Conservation (phyloP, 345 rosid genomes). For the Xanthoceras sorbifolium region DNA sequence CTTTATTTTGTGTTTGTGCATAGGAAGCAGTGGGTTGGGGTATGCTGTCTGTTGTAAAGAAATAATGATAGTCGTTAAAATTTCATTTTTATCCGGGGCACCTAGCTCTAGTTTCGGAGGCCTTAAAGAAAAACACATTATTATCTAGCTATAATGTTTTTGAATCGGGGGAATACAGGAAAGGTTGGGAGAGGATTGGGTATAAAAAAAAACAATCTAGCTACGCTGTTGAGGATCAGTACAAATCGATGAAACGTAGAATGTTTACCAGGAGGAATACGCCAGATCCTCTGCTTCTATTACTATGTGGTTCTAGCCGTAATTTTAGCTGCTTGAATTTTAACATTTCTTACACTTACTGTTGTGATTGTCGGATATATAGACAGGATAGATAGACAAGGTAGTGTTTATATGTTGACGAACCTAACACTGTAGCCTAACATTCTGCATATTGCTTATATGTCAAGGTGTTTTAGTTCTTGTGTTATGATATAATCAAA, state of each 20-base stretch:
- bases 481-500: background rate
- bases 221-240: background rate
- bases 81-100: background rate
- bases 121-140: background rate
- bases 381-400: background rate
- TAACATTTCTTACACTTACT: background rate
- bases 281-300: background rate
- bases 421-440: background rate
- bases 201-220: background rate
- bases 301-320: background rate
- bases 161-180: background rate
- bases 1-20: background rate
- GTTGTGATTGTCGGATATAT: background rate
- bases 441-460: background rate
- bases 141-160: background rate
- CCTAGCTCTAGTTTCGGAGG: background rate
- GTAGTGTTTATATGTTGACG: background rate
- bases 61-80: too few relatives aligned
- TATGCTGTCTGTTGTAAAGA: background rate
- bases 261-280: background rate
- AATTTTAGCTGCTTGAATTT: background rate
- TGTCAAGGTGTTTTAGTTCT: background rate
- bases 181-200: background rate
- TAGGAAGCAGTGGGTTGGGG: background rate
- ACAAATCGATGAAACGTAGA: background rate